phyloP scores from a whole-genome alignment of 176 grass and related monocot species.

The Musa itinerans region DNA sequence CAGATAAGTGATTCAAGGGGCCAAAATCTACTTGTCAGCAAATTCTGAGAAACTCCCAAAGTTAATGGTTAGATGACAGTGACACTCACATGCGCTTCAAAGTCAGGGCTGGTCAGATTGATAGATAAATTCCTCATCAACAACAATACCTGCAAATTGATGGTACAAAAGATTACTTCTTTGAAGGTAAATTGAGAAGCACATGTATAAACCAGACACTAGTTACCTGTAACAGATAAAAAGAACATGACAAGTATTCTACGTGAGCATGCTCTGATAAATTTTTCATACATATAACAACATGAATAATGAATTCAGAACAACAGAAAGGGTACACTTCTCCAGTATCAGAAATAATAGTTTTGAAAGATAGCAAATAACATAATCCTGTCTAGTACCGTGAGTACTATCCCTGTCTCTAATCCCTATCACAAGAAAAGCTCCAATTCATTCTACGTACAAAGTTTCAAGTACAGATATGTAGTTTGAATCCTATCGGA shows the following conservation, averaged over 20 bases:
- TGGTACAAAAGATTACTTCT: too few relatives aligned
- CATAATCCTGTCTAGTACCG: background rate
- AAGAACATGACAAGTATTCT: background rate
- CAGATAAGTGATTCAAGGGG: too few relatives aligned
- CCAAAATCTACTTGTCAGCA: background rate
- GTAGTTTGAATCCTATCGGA: background rate
- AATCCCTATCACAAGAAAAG: background rate
- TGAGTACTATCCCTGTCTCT: background rate
- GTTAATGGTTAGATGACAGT: background rate
- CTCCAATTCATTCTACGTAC: background rate
- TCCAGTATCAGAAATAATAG: background rate
- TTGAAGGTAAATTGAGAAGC: too few relatives aligned
- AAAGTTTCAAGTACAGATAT: background rate
- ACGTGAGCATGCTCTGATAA: background rate
- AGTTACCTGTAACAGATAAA: too few relatives aligned
- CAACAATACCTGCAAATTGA: slow-evolving; percentile 39
- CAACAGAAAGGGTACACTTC: background rate
- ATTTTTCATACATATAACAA: slow-evolving; percentile 12
- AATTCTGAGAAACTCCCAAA: background rate
- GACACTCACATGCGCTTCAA: slow-evolving; percentile 63
- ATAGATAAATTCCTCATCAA: slow-evolving; percentile 68
- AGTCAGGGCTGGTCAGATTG: slow-evolving; percentile 71
- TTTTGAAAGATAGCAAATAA: background rate
- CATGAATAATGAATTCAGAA: background rate
- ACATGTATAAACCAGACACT: too few relatives aligned